A percentile compares a stretch with the other conserved stretches of the same genome.
phyloP scores from a whole-genome alignment of 2,329 filamentous ascomycete genomes.

The Cephalotrichum gorgonifer region DNA sequence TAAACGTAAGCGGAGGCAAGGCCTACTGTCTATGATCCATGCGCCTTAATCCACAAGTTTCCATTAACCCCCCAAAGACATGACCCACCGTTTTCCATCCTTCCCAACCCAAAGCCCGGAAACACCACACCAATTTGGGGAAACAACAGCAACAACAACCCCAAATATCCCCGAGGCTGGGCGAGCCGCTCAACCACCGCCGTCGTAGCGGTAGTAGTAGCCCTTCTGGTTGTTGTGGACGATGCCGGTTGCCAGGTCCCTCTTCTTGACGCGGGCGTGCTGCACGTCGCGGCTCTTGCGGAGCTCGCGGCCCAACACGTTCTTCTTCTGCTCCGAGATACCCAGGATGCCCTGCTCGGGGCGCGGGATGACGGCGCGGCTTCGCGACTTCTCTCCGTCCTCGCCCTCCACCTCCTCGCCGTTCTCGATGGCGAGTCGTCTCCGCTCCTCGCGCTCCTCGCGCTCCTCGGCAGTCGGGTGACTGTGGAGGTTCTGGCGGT shows the following conservation, averaged over 20 bases:
- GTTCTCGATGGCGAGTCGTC: conserved; percentile 21
- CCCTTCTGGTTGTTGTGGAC: conserved; percentile 63
- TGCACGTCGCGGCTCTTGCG: conserved; percentile 55
- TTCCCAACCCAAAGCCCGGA: background rate
- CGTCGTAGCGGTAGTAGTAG: conserved; percentile 41
- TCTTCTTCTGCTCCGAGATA: conserved; percentile 65
- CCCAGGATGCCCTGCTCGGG: conserved; percentile 71
- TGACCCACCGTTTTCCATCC: too few relatives aligned
- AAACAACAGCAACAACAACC: background rate
- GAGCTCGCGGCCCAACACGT: conserved; percentile 55
- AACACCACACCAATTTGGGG: background rate
- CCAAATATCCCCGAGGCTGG: background rate
- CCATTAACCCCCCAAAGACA: too few relatives aligned
- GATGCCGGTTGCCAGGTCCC: conserved; percentile 62
- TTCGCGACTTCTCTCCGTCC: conserved; percentile 27
- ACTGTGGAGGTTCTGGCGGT: conserved; percentile 80
- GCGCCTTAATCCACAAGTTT: too few relatives aligned
- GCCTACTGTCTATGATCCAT: too few relatives aligned
- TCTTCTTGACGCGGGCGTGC: conserved; percentile 49
- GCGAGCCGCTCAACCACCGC: conserved; percentile 24
- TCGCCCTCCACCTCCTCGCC: conserved; percentile 18
- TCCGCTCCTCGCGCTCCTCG: too few relatives aligned
- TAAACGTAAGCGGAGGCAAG: too few relatives aligned
- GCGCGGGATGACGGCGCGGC: conserved; percentile 51
- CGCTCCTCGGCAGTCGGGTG: conserved; percentile 74